Percentiles rank a stretch among this genome's conserved stretches.
Conservation (phyloP, 1,284 basidiomycete genomes). For the Taiwanofungus camphoratus region DNA sequence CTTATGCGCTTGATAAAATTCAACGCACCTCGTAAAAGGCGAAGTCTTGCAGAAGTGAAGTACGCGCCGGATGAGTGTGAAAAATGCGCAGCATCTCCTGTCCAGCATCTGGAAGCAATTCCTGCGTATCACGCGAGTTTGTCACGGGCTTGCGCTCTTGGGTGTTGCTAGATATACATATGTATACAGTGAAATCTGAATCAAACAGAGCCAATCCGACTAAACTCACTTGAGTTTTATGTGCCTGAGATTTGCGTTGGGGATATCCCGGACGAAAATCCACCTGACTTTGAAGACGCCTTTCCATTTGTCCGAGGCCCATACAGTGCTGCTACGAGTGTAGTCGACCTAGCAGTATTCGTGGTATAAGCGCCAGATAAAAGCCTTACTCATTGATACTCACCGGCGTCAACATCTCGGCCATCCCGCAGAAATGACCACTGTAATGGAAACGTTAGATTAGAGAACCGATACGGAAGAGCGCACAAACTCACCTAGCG, state of each 20-base stretch:
- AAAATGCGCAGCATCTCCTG: slow-evolving; percentile 94
- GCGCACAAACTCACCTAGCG: slow-evolving; percentile 48
- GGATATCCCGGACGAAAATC: slow-evolving; percentile 94
- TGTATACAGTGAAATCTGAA: no score
- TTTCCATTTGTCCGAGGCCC: slow-evolving; percentile 99
- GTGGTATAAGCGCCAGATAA: background rate
- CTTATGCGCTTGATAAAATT: background rate
- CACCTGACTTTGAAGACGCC: slow-evolving; percentile 93
- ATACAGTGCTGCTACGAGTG: slow-evolving; percentile 84
- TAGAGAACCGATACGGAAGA: slow-evolving; percentile 3
- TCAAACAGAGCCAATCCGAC: slow-evolving; percentile 4
- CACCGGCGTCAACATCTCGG: slow-evolving; percentile 89
- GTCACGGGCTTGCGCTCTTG: slow-evolving; percentile 96
- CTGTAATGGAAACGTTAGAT: slow-evolving; percentile 31
- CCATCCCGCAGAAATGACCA: slow-evolving; percentile 96
- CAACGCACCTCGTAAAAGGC: slow-evolving; percentile 80
- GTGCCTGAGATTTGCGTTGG: slow-evolving; percentile 79
- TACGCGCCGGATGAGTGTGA: slow-evolving; percentile 84
- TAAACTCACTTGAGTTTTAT: slow-evolving; percentile 71
- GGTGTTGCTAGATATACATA: slow-evolving; percentile 73
- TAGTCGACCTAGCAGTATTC: slow-evolving; percentile 60
- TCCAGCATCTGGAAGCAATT: slow-evolving; percentile 88
- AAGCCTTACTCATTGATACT: background rate
- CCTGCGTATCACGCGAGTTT: slow-evolving; percentile 89
- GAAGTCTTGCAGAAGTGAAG: slow-evolving; percentile 89